phyloP scores from a whole-genome alignment of 768 basidiomycete species.

The Calocera cornea region DNA sequence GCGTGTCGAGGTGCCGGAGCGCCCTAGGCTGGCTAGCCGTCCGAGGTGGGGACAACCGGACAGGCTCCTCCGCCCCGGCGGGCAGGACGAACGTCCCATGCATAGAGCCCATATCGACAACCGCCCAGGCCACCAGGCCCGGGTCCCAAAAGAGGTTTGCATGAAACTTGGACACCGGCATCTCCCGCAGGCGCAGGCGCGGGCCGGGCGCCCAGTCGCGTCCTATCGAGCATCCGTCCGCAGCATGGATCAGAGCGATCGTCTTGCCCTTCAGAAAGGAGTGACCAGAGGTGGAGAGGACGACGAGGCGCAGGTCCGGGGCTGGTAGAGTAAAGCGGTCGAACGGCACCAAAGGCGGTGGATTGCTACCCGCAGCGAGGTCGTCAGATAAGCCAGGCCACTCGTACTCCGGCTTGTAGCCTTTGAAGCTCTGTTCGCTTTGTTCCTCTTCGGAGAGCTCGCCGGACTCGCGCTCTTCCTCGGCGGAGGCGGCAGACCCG shows the following conservation, averaged over 20 bases:
- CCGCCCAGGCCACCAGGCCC: conserved; percentile 44
- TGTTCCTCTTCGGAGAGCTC: neutral
- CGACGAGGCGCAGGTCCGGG: conserved; percentile 14
- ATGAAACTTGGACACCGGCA: conserved; percentile 72
- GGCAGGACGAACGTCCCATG: conserved; percentile 62
- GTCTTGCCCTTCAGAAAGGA: conserved; percentile 4
- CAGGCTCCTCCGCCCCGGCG: conserved; percentile 11
- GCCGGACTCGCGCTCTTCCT: conserved; percentile 2
- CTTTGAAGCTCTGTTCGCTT: neutral
- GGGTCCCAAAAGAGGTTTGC: conserved; percentile 62
- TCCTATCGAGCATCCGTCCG: conserved; percentile 56
- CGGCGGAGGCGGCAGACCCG: neutral
- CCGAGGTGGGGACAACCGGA: conserved; percentile 49
- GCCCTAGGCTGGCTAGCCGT: conserved; percentile 54
- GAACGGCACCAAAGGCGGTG: neutral
- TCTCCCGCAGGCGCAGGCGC: conserved; percentile 63
- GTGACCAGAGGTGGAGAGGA: neutral
- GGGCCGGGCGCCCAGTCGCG: conserved; percentile 46
- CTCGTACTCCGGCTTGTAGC: neutral
- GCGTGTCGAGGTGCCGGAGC: conserved; percentile 47
- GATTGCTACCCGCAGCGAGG: neutral
- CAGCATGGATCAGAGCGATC: conserved; percentile 47
- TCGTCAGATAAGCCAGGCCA: neutral
- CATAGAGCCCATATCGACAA: conserved; percentile 76
- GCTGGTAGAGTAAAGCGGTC: neutral